phyloP scores from a whole-genome alignment of 208 protist genomes.

The Trichomonas vaginalis region DNA sequence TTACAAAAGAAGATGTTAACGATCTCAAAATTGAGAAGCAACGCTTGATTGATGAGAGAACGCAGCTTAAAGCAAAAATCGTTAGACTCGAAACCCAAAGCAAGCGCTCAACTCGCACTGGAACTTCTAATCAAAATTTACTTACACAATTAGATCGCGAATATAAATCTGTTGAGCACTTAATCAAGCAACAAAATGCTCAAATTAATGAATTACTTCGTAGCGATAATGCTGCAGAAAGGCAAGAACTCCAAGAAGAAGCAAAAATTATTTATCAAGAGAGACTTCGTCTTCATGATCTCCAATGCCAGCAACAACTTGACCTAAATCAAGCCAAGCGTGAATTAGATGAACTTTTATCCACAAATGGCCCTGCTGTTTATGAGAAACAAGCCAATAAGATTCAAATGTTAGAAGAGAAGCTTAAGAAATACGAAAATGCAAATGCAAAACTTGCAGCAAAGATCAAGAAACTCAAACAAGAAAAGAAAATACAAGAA shows the following conservation, averaged over 20 bases:
- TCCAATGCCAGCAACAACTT: neutral
- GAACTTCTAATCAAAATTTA: neutral
- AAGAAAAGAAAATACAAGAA: neutral
- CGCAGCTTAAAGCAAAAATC: neutral
- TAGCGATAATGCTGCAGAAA: neutral
- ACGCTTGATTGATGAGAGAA: neutral
- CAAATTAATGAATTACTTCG: neutral
- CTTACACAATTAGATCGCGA: neutral
- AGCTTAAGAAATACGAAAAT: neutral
- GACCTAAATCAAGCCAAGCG: neutral
- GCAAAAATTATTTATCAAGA: constrained; percentile 17
- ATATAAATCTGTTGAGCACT: neutral
- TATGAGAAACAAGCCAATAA: neutral
- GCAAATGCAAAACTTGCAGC: neutral
- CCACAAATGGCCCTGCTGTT: neutral
- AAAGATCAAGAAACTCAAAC: neutral
- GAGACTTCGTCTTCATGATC: neutral
- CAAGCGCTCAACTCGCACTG: neutral
- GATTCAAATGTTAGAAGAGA: neutral
- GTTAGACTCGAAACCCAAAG: neutral
- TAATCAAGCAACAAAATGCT: neutral
- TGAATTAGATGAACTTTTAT: neutral
- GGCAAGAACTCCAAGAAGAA: constrained; percentile 14
- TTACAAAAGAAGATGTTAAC: constrained; percentile 7
- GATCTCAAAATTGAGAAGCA: neutral